Percentiles rank a stretch among this genome's conserved stretches.
These are phyloP conservation scores for Fusarium sp. DNA, from an alignment of 2,329 filamentous ascomycete species.

Conservation along the genomic window DNA sequence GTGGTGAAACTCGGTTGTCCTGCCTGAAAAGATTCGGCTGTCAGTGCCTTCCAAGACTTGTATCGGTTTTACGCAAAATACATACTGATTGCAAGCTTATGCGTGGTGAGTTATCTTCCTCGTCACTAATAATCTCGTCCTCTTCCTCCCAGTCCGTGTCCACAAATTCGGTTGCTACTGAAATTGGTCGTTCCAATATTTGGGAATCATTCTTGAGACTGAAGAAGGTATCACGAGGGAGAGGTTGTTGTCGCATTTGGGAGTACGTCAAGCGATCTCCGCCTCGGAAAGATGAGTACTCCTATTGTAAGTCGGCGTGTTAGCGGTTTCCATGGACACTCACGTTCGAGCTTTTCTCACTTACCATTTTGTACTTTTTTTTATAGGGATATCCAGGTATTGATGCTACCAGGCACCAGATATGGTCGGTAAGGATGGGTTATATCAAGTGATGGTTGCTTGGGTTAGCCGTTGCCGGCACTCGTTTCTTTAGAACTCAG, in stretches of 20 bases:
- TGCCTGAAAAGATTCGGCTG: constrained; percentile 59
- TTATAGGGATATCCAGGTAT: constrained; percentile 8
- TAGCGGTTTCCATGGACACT: background rate
- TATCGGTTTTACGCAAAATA: constrained; percentile 22
- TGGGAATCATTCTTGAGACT: constrained; percentile 63
- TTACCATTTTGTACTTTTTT: constrained; percentile 50
- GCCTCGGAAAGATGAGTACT: constrained; percentile 51
- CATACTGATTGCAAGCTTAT: constrained; percentile 78
- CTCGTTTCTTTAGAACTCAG: constrained; percentile 43
- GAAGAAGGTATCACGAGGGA: constrained; percentile 70
- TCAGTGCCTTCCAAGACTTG: constrained; percentile 24
- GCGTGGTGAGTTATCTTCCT: constrained; percentile 74
- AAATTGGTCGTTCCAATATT: constrained; percentile 66
- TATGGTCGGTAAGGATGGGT: constrained; percentile 23
- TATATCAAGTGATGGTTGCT: constrained; percentile 34
- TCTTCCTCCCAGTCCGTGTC: constrained; percentile 79
- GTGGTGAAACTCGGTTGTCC: constrained; percentile 84
- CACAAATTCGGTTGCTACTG: constrained; percentile 80
- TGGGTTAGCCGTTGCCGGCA: constrained; percentile 54
- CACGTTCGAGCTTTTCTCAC: constrained; percentile 14
- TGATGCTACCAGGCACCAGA: constrained; percentile 36
- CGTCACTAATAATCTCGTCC: constrained; percentile 70
- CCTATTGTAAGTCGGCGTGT: constrained; percentile 46
- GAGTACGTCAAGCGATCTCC: constrained; percentile 55
- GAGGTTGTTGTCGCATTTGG: constrained; percentile 65